Percentiles rank a stretch among this genome's conserved stretches.
Conservation (phyloP, 2,329 filamentous ascomycete genomes). For the Ilyonectria sp. region DNA sequence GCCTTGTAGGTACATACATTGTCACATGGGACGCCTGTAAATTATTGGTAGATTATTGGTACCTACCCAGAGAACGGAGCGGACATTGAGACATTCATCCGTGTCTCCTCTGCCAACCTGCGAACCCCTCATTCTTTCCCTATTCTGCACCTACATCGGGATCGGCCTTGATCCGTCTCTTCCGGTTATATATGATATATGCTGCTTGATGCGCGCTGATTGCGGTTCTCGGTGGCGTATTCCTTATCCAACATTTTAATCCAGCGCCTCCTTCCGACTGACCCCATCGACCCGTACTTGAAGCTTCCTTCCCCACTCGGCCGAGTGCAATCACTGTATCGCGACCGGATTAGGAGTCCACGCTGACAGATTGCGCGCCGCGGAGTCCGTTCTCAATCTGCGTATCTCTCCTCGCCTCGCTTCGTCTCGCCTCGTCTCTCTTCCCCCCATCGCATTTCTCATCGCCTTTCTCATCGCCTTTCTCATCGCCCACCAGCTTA, state of each 20-base stretch:
- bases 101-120: background rate
- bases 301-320: slow-evolving; percentile 17
- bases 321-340: slow-evolving; percentile 22
- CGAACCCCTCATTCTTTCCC: slow-evolving; percentile 7
- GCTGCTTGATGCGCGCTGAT: background rate
- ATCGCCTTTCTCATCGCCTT: slow-evolving; percentile 8
- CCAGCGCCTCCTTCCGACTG: background rate
- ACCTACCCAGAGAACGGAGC: background rate
- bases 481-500: background rate
- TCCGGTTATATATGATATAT: background rate
- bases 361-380: slow-evolving; percentile 11
- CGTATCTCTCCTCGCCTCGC: background rate
- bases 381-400: background rate
- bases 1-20: background rate
- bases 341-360: slow-evolving; percentile 31
- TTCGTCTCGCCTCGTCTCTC: slow-evolving; percentile 5
- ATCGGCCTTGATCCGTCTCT: background rate
- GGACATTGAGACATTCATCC: background rate
- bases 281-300: slow-evolving; percentile 1
- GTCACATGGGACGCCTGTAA: background rate
- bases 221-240: background rate
- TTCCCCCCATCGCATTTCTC: slow-evolving; percentile 2
- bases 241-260: background rate
- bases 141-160: background rate
- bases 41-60: background rate